These are phyloP conservation scores for Neurospora sp. DNA, from an alignment of 495 filamentous ascomycete species.

Conservation along the genomic window DNA sequence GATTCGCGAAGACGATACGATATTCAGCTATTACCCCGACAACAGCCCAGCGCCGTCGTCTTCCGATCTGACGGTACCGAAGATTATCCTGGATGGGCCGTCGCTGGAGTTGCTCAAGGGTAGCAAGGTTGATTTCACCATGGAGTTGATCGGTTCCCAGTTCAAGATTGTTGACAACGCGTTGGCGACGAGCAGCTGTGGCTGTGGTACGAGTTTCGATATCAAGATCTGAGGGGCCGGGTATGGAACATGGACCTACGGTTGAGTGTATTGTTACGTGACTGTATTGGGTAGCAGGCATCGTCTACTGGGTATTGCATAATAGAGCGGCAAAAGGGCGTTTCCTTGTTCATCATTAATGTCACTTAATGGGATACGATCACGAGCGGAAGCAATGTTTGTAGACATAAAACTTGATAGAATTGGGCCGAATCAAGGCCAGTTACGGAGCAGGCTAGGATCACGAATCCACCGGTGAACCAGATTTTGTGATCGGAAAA, in stretches of 20 bases:
- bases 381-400: not conserved
- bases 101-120: conserved; percentile 85
- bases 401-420: conserved; percentile 4
- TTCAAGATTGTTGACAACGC: conserved; percentile 96
- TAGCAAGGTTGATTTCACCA: conserved; percentile 90
- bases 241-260: not conserved
- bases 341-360: not conserved
- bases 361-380: not conserved
- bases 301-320: not conserved
- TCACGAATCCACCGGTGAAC: conserved; percentile 14
- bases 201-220: conserved; percentile 97
- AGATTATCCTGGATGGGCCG: conserved; percentile 79
- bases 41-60: not conserved
- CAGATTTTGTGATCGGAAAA: conserved; percentile 12
- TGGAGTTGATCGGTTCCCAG: conserved; percentile 94
- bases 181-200: conserved; percentile 83
- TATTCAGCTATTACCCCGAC: conserved; percentile 31
- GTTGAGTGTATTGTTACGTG: not conserved
- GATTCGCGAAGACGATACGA: conserved; percentile 63
- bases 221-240: conserved; percentile 47
- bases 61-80: conserved; percentile 39
- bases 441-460: conserved; percentile 12
- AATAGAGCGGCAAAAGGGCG: not conserved
- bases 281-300: not conserved
- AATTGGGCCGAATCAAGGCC: conserved; percentile 14